Evolutionary conservation across 106 monocot genomes (phyloP).

Genomic region (Dioscorea dumetorum): DNA sequence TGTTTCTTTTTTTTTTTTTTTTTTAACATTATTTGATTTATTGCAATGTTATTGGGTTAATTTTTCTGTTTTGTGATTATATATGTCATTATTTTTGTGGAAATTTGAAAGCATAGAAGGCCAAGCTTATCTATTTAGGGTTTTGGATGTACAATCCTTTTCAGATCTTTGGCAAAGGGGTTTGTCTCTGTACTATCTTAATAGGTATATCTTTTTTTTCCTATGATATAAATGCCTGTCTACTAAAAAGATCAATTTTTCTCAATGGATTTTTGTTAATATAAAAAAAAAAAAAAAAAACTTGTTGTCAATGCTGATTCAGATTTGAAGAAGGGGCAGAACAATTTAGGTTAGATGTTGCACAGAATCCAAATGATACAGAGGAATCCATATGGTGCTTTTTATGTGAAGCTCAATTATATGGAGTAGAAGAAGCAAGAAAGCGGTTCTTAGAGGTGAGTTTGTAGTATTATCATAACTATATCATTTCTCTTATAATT

Average conservation of each 20-base stretch:
- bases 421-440: conserved; percentile 73
- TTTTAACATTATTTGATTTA: too few relatives aligned
- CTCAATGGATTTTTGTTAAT: not conserved
- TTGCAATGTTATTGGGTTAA: too few relatives aligned
- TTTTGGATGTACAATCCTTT: not conserved
- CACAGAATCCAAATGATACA: conserved; percentile 83
- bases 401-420: conserved; percentile 75
- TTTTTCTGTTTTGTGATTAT: too few relatives aligned
- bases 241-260: not conserved
- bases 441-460: conserved; percentile 72
- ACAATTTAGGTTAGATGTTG: conserved; percentile 93
- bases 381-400: conserved; percentile 99
- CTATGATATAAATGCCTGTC: not conserved
- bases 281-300: too few relatives aligned
- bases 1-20: too few relatives aligned
- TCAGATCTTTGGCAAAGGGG: conserved; percentile 98
- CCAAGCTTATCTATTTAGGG: not conserved
- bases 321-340: conserved; percentile 93
- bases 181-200: conserved; percentile 79
- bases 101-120: too few relatives aligned
- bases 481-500: too few relatives aligned
- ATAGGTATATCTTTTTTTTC: conserved; percentile 37
- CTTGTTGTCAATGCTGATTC: not conserved
- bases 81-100: too few relatives aligned
- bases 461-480: not conserved